Conservation (phyloP, 1,284 basidiomycete species). For the Puccinia sorghi region DNA sequence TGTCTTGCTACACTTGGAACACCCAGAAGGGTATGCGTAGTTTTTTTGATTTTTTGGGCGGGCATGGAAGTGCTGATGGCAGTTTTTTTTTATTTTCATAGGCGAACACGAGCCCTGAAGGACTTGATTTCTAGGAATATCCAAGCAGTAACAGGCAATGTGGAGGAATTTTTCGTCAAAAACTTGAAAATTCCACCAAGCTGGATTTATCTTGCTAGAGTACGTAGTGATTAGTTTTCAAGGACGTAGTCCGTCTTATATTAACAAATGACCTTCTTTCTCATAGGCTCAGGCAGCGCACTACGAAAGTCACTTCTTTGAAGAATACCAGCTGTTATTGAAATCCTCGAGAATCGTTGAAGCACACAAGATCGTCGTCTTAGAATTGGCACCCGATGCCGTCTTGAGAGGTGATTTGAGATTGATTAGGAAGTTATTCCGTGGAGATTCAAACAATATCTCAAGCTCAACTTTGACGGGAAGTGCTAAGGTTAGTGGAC, state of each 20-base stretch:
- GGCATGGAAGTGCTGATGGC: neutral
- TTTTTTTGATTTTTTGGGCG: neutral
- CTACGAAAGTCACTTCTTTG: constrained; percentile 68
- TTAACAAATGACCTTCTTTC: constrained; percentile 7
- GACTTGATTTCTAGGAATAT: constrained; percentile 77
- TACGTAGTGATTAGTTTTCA: constrained; percentile 57
- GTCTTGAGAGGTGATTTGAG: constrained; percentile 76
- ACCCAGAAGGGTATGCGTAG: constrained; percentile 69
- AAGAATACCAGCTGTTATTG: constrained; percentile 76
- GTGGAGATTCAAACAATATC: constrained; percentile 50
- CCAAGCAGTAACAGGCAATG: constrained; percentile 68
- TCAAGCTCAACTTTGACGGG: constrained; percentile 56
- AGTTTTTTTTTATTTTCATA: constrained; percentile 52
- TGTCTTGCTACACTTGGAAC: constrained; percentile 83
- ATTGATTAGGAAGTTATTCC: constrained; percentile 74
- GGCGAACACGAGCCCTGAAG: constrained; percentile 77
- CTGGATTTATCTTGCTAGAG: constrained; percentile 88
- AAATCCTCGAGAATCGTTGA: constrained; percentile 64
- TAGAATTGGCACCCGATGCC: constrained; percentile 85
- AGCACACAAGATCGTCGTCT: constrained; percentile 78
- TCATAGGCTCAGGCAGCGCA: constrained; percentile 69
- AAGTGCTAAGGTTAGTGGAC: constrained; percentile 55
- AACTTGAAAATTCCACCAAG: constrained; percentile 75
- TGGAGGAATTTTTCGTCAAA: constrained; percentile 70
- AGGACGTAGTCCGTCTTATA: neutral